These are phyloP conservation scores for Murraya koenigii DNA, from an alignment of 345 rosid species.

Conservation along the genomic window DNA sequence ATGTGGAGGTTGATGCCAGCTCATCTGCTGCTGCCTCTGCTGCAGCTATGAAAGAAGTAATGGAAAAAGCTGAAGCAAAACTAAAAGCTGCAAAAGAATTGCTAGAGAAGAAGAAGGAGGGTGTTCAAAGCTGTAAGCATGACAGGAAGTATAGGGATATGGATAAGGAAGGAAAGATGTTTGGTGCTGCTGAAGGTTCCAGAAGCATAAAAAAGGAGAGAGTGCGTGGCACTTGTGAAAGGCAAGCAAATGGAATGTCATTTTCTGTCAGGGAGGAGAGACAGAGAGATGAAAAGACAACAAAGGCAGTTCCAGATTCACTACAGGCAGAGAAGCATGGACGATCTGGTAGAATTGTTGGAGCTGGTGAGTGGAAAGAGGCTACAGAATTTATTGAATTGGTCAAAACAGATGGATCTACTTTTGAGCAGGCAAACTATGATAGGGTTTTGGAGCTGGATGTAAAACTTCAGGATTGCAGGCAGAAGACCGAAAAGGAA, in stretches of 20 bases:
- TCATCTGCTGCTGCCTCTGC: slow-evolving; percentile 76
- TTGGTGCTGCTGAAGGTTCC: slow-evolving; percentile 14
- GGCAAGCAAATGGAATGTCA: slow-evolving; percentile 29
- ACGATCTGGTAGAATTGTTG: slow-evolving; percentile 38
- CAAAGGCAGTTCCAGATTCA: slow-evolving; percentile 26
- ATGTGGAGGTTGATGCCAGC: slow-evolving; percentile 87
- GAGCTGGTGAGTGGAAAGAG: slow-evolving; percentile 73
- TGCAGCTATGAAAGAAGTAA: slow-evolving; percentile 74
- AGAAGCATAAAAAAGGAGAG: slow-evolving; percentile 17
- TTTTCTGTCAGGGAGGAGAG: slow-evolving; percentile 27
- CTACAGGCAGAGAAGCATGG: slow-evolving; percentile 29
- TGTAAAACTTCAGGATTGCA: slow-evolving; percentile 29
- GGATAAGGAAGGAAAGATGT: slow-evolving; percentile 33
- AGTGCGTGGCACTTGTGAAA: slow-evolving; percentile 14
- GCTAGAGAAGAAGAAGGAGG: slow-evolving; percentile 65
- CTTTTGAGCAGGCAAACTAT: slow-evolving; percentile 37
- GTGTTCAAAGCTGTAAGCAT: slow-evolving; percentile 26
- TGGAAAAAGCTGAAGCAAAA: slow-evolving; percentile 76
- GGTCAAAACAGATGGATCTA: slow-evolving; percentile 51
- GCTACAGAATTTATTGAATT: slow-evolving; percentile 66
- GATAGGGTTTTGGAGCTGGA: slow-evolving; percentile 28
- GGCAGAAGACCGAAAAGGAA: slow-evolving; percentile 40
- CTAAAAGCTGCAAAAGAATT: slow-evolving; percentile 67
- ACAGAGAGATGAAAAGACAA: slow-evolving; percentile 17
- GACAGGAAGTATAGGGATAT: too few relatives aligned